phyloP scores from a whole-genome alignment of 2,329 filamentous ascomycete species.

The Fusarium chlamydosporum region DNA sequence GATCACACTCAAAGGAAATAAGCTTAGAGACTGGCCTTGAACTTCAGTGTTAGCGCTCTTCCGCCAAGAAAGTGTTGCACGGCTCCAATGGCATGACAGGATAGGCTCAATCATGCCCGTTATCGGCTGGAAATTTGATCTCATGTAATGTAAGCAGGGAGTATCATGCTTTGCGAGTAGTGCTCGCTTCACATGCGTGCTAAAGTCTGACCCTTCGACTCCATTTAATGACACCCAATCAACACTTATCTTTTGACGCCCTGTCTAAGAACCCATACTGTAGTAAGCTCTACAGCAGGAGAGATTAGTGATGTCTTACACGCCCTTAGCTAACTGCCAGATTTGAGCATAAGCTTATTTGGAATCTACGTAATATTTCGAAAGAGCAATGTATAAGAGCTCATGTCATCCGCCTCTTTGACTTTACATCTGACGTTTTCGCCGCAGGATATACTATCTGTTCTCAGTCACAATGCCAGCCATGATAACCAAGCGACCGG shows the following conservation, averaged over 20 bases:
- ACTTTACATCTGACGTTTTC: not conserved
- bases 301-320: not conserved
- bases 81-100: no score
- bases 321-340: not conserved
- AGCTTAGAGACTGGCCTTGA: no score
- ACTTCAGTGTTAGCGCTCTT: no score
- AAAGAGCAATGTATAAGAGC: not conserved
- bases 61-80: no score
- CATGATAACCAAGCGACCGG: slow-evolving; percentile 10
- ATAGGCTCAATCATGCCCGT: no score
- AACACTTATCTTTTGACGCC: no score
- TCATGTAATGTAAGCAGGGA: not conserved
- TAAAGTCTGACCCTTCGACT: not conserved
- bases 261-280: no score
- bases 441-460: rapidly evolving
- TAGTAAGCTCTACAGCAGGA: no score
- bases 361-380: not conserved
- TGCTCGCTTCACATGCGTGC: not conserved
- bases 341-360: not conserved
- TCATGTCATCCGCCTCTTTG: no score
- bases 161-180: no score
- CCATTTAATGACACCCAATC: no score
- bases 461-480: slow-evolving; percentile 10
- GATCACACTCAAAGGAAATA: not conserved
- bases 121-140: rapidly evolving